A percentile compares a stretch with the other conserved stretches of the same genome.
Evolutionary conservation across 2,329 filamentous ascomycete species (phyloP).

Genomic region (Paramyrothecium roridum): DNA sequence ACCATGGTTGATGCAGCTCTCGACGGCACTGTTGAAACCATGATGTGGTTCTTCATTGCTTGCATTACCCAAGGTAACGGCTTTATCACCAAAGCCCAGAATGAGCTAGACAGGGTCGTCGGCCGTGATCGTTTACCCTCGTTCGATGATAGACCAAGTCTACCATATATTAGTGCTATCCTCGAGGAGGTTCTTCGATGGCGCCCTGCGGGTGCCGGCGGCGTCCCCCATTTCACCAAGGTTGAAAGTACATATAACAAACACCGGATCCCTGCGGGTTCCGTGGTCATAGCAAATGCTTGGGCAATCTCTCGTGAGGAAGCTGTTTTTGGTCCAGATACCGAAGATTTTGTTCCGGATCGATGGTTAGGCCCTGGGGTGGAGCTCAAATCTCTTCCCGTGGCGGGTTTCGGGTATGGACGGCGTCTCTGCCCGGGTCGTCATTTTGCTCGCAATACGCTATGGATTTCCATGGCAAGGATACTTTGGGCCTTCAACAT

Average conservation of each 20-base stretch:
- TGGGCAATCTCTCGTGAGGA: conserved; percentile 35
- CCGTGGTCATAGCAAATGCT: conserved; percentile 38
- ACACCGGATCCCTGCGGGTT: conserved; percentile 38
- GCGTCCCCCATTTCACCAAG: conserved; percentile 35
- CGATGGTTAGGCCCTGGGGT: conserved; percentile 21
- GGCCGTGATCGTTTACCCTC: conserved; percentile 33
- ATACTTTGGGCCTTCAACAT: conserved; percentile 49
- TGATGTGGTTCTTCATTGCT: conserved; percentile 28
- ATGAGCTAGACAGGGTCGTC: conserved; percentile 36
- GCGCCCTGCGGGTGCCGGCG: conserved; percentile 33
- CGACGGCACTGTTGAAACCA: conserved; percentile 23
- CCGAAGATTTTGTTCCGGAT: conserved; percentile 26
- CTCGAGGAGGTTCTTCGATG: conserved; percentile 42
- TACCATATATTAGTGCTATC: conserved; percentile 40
- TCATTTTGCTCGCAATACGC: conserved; percentile 43
- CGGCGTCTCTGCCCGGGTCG: conserved; percentile 38
- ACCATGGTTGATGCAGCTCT: conserved; percentile 26
- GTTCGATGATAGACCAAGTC: conserved; percentile 30
- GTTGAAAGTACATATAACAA: conserved; percentile 31
- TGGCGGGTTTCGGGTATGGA: conserved; percentile 45
- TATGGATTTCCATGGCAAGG: conserved; percentile 37
- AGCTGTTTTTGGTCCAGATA: conserved; percentile 34
- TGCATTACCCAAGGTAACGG: conserved; percentile 16
- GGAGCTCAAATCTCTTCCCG: conserved; percentile 19
- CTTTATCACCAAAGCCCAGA: conserved; percentile 32